A percentile compares a stretch with the other conserved stretches of the same genome.
phyloP scores from a whole-genome alignment of 805 yeast species.

The Nakazawaea ishiwadae region DNA sequence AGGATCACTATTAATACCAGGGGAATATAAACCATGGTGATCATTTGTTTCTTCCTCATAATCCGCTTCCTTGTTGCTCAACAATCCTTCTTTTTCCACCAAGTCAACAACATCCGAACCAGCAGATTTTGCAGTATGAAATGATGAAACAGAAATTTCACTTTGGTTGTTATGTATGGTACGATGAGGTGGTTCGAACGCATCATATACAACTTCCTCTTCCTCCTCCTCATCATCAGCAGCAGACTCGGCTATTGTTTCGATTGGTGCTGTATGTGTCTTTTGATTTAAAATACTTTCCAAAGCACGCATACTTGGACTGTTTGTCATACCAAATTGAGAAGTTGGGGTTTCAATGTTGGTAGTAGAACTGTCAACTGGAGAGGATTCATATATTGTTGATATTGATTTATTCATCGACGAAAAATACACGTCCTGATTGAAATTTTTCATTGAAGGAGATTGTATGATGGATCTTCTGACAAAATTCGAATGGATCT shows the following conservation, averaged over 20 bases:
- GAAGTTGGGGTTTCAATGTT: constrained; percentile 25
- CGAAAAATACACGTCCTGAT: constrained; percentile 10
- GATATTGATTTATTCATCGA: constrained; percentile 1
- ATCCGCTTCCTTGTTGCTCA: not conserved
- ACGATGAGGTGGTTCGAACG: no score
- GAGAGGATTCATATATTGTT: constrained; percentile 2
- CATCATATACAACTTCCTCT: no score
- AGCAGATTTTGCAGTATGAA: constrained; percentile 25
- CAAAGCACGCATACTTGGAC: constrained; percentile 32
- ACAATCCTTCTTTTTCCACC: not conserved
- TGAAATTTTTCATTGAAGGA: constrained; percentile 25
- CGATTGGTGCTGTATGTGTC: constrained; percentile 17
- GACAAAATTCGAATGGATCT: constrained; percentile 24
- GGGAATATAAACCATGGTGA: not conserved
- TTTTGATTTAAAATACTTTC: constrained; percentile 27
- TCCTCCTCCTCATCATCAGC: constrained; percentile 4
- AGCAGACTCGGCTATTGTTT: constrained; percentile 14
- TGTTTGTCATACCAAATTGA: constrained; percentile 25
- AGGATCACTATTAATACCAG: constrained; percentile 2
- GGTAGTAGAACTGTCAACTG: not conserved
- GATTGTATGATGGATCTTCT: constrained; percentile 28
- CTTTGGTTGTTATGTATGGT: constrained; percentile 6
- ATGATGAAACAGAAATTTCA: constrained; percentile 22
- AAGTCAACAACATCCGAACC: constrained; percentile 11
- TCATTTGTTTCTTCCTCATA: not conserved